Percentiles rank a stretch among this genome's conserved stretches.
These are phyloP conservation scores for Aspergillus sp. DNA, from an alignment of 2,329 filamentous ascomycete genomes.

Conservation along the genomic window DNA sequence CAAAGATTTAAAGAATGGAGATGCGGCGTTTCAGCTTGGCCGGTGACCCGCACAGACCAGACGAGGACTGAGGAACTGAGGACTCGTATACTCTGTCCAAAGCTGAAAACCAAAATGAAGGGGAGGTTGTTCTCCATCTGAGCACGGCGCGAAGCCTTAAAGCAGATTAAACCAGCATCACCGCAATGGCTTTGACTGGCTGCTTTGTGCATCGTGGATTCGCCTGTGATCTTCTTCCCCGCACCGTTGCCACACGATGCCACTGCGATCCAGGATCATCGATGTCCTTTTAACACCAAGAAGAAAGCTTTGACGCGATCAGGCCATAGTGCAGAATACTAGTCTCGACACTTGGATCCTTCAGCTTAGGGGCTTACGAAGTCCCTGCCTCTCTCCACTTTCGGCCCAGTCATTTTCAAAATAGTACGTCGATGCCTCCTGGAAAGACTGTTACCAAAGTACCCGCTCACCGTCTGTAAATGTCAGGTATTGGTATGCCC, in stretches of 20 bases:
- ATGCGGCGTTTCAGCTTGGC: slow-evolving; percentile 18
- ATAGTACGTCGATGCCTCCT: neutral
- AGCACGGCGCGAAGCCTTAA: slow-evolving; percentile 17
- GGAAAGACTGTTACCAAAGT: neutral
- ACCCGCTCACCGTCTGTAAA: neutral
- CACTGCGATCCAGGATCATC: slow-evolving; percentile 3
- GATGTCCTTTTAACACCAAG: neutral
- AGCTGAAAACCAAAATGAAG: neutral
- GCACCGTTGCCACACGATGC: slow-evolving; percentile 20
- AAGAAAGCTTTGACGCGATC: neutral
- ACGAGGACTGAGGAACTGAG: neutral
- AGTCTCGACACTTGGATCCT: neutral
- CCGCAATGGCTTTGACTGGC: slow-evolving; percentile 9
- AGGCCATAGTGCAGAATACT: neutral
- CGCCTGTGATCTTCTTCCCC: slow-evolving; percentile 24
- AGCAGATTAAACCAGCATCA: slow-evolving; percentile 14
- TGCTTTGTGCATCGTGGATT: slow-evolving; percentile 18
- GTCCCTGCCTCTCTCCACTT: neutral
- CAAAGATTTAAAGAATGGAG: neutral
- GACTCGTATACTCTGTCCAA: slow-evolving; percentile 14
- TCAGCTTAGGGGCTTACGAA: neutral
- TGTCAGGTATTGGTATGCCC: neutral
- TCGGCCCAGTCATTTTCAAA: neutral
- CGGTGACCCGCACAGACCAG: slow-evolving; percentile 19
- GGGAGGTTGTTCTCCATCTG: slow-evolving; percentile 8